Conservation (phyloP, 257 asterid species). For the Solanum clarkiae region DNA sequence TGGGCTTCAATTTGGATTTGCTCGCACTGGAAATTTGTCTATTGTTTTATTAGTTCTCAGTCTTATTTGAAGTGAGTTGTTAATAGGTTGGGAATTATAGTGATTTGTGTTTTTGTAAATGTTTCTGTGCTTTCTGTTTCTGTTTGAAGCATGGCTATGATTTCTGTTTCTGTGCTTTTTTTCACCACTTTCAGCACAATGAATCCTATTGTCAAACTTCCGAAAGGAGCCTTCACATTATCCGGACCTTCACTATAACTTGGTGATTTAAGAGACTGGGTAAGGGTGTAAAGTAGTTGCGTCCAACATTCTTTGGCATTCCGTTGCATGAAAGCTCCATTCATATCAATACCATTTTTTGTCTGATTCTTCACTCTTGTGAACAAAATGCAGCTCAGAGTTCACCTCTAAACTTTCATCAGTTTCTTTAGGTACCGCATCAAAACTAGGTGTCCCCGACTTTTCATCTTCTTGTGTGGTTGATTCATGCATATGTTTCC, state of each 20-base stretch:
- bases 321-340: conserved; percentile 10
- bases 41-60: no score
- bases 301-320: conserved; percentile 99
- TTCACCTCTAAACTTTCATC: conserved; percentile 9
- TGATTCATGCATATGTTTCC: conserved; percentile 15
- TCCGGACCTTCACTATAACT: conserved; percentile 70
- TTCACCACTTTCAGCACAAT: no score
- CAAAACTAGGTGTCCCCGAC: neutral
- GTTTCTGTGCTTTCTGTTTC: no score
- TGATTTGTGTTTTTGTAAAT: neutral
- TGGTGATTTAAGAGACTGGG: conserved; percentile 55
- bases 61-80: neutral
- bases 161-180: no score
- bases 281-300: conserved; percentile 77
- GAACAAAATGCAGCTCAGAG: conserved; percentile 2
- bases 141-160: no score
- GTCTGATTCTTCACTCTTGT: conserved; percentile 8
- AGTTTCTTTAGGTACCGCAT: neutral
- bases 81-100: neutral
- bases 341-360: neutral
- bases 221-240: conserved; percentile 68
- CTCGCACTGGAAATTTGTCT: neutral
- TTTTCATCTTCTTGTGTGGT: conserved; percentile 2
- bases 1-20: no score
- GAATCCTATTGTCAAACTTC: conserved; percentile 83